Evolutionary conservation across 2,329 filamentous ascomycete species (phyloP).

Genomic region (Calonectria pseudoreteaudii): DNA sequence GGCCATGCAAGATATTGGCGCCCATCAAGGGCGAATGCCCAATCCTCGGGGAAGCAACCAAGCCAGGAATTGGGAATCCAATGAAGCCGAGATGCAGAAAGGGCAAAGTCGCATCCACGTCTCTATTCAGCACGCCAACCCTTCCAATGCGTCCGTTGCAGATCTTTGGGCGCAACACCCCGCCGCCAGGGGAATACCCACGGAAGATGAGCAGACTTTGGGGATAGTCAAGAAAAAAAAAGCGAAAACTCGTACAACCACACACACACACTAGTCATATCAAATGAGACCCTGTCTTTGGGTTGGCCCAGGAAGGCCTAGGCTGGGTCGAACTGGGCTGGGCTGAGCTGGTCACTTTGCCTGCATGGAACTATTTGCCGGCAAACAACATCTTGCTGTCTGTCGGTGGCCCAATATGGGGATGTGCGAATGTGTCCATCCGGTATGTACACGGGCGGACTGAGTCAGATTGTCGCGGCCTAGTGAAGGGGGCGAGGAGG

Average conservation of each 20-base stretch:
- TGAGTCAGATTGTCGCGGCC: neutral
- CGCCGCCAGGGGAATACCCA: conserved; percentile 15
- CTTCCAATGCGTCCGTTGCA: neutral
- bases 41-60: conserved; percentile 9
- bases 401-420: neutral
- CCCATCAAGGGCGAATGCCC: neutral
- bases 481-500: neutral
- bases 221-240: conserved; percentile 10
- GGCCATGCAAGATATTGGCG: neutral
- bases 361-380: conserved; percentile 1
- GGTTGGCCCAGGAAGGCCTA: neutral
- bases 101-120: conserved; percentile 5
- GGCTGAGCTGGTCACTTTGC: neutral
- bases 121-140: neutral
- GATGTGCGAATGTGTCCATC: neutral
- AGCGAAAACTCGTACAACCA: neutral
- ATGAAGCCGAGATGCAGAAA: conserved; percentile 9
- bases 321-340: neutral
- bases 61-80: conserved; percentile 11
- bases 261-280: neutral
- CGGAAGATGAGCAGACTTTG: conserved; percentile 19
- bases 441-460: neutral
- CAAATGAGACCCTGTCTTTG: neutral
- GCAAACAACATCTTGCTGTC: neutral
- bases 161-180: conserved; percentile 9